Percentiles rank a stretch among this genome's conserved stretches.
Evolutionary conservation across 2,329 filamentous ascomycete species (phyloP).

Genomic region (Xylogone sp.): DNA sequence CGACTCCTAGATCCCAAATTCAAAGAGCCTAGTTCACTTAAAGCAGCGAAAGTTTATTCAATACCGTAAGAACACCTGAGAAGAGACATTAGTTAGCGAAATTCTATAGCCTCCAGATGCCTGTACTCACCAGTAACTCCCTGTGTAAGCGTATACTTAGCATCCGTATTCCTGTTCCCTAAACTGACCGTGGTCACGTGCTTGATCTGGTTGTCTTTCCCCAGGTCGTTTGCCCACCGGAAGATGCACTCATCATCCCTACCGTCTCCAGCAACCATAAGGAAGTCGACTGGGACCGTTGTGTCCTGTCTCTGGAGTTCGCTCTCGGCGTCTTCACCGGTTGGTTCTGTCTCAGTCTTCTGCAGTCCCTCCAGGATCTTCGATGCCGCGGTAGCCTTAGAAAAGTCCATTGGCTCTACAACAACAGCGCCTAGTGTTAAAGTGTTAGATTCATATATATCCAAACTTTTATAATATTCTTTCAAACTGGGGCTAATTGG

Average conservation of each 20-base stretch:
- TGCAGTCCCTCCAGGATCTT: slow-evolving; percentile 63
- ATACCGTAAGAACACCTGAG: slow-evolving; percentile 45
- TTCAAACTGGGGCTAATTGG: background rate
- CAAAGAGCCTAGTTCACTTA: background rate
- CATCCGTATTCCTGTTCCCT: slow-evolving; percentile 83
- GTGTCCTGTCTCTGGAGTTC: background rate
- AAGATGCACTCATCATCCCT: slow-evolving; percentile 93
- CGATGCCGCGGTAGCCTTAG: slow-evolving; percentile 79
- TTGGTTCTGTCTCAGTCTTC: slow-evolving; percentile 31
- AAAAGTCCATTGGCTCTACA: slow-evolving; percentile 82
- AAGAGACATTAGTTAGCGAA: background rate
- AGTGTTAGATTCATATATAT: background rate
- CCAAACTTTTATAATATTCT: slow-evolving; percentile 3
- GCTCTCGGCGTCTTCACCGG: slow-evolving; percentile 14
- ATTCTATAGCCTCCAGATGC: background rate
- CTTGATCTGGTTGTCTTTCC: slow-evolving; percentile 52
- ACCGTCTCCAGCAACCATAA: slow-evolving; percentile 86
- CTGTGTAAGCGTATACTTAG: slow-evolving; percentile 79
- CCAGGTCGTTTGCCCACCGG: slow-evolving; percentile 83
- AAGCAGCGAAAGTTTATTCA: slow-evolving; percentile 44
- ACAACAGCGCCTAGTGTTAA: slow-evolving; percentile 57
- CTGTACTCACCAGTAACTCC: slow-evolving; percentile 77
- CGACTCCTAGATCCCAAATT: background rate
- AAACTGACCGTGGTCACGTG: slow-evolving; percentile 83
- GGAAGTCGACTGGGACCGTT: slow-evolving; percentile 62